Evolutionary conservation across 2,329 filamentous ascomycete species (phyloP).

Genomic region (Fusarium algeriense): DNA sequence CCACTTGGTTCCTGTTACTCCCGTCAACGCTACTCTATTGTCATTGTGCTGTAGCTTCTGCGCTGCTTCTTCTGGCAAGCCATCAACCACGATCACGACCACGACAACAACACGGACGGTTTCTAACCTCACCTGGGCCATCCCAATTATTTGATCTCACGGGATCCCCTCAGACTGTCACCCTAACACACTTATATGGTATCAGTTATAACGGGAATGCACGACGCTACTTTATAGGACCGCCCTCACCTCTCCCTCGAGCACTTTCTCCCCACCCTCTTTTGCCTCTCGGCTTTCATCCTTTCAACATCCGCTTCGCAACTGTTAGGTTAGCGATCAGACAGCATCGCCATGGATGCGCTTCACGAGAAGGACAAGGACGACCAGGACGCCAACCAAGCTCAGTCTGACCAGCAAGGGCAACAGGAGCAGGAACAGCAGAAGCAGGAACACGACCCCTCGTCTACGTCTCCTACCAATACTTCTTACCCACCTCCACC

Average conservation of each 20-base stretch:
- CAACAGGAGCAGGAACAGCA: background rate
- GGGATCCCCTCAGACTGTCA: background rate
- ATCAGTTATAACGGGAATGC: constrained; percentile 36
- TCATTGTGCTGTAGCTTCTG: constrained; percentile 7
- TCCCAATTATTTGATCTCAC: background rate
- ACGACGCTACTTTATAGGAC: constrained; percentile 34
- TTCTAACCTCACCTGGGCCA: background rate
- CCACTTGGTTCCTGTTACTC: background rate
- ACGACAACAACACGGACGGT: background rate
- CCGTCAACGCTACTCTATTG: background rate
- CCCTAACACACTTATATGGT: background rate
- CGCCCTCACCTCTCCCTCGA: constrained; percentile 22
- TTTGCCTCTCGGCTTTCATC: constrained; percentile 12
- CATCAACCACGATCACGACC: constrained; percentile 13
- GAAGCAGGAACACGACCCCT: background rate
- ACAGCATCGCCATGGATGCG: constrained; percentile 41
- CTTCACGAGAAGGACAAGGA: constrained; percentile 33
- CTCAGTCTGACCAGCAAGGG: background rate
- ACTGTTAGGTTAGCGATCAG: constrained; percentile 36
- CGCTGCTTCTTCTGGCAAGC: constrained; percentile 13
- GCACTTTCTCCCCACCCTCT: constrained; percentile 13
- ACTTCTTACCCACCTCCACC: constrained; percentile 7
- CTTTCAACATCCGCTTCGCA: constrained; percentile 14
- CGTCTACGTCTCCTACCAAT: background rate
- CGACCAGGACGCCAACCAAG: constrained; percentile 15